phyloP scores from a whole-genome alignment of 1,284 basidiomycete genomes.

The Irpex lacteus region DNA sequence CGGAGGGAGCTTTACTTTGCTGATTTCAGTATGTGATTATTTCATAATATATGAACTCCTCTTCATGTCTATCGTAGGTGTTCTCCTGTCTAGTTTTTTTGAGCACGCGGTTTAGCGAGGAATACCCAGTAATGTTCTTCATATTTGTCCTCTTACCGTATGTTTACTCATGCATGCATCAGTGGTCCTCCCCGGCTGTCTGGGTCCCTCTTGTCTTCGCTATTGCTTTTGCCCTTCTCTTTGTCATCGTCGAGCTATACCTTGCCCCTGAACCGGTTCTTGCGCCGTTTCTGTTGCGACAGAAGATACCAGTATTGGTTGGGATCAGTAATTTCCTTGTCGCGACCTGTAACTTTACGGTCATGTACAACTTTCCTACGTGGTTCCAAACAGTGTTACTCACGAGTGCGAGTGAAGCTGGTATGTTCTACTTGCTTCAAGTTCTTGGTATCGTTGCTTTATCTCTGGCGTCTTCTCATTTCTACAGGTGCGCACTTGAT shows the following conservation, averaged over 20 bases:
- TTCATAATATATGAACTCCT: neutral
- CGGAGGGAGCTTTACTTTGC: constrained; percentile 59
- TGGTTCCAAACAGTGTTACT: constrained; percentile 86
- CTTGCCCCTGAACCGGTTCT: constrained; percentile 74
- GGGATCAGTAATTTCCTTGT: constrained; percentile 77
- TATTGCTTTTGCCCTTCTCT: constrained; percentile 46
- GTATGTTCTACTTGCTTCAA: constrained; percentile 20
- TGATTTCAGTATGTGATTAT: constrained; percentile 48
- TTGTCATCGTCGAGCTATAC: constrained; percentile 62
- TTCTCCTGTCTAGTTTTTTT: constrained; percentile 68
- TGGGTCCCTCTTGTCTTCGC: constrained; percentile 52
- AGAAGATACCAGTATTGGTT: constrained; percentile 71
- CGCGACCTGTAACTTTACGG: constrained; percentile 69
- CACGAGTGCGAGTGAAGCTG: constrained; percentile 58
- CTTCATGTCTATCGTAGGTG: constrained; percentile 39
- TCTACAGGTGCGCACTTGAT: constrained; percentile 69
- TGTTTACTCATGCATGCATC: neutral
- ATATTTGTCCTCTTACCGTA: constrained; percentile 3
- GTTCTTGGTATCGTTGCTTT: constrained; percentile 1
- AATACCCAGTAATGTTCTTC: constrained; percentile 42
- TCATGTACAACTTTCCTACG: constrained; percentile 82
- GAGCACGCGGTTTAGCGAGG: constrained; percentile 67
- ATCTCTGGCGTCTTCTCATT: neutral
- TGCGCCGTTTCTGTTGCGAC: constrained; percentile 61
- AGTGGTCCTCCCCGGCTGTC: constrained; percentile 64